phyloP scores from a whole-genome alignment of 23 red algal genomes.

The Pyropia yezoensis region DNA sequence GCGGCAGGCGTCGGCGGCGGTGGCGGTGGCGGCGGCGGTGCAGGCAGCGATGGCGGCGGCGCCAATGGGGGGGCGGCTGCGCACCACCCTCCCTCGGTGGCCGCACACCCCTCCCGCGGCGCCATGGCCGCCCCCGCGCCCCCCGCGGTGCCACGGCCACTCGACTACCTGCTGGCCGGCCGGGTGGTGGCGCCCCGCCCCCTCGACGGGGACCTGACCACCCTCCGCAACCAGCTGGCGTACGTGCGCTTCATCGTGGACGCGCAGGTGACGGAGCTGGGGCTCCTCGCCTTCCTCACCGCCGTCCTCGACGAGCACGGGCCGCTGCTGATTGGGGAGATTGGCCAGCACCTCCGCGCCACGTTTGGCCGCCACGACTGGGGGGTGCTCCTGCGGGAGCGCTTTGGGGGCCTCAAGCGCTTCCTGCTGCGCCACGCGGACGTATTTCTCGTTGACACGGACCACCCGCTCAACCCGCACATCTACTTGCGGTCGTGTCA shows the following conservation, averaged over 20 bases:
- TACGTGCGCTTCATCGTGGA: slow-evolving; percentile 38
- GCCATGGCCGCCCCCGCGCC: too few relatives aligned
- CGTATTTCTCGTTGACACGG: slow-evolving; percentile 25
- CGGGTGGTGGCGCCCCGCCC: neutral
- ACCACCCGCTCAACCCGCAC: slow-evolving; percentile 52
- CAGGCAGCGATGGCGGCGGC: too few relatives aligned
- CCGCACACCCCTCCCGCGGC: too few relatives aligned
- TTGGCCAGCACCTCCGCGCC: slow-evolving; percentile 28
- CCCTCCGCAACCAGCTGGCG: slow-evolving; percentile 20
- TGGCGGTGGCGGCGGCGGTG: too few relatives aligned
- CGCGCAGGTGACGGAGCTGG: slow-evolving; percentile 25
- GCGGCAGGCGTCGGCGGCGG: too few relatives aligned
- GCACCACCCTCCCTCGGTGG: too few relatives aligned
- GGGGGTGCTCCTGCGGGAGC: slow-evolving; percentile 20
- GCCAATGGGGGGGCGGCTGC: too few relatives aligned
- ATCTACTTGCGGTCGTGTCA: slow-evolving; percentile 26
- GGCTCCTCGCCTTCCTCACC: slow-evolving; percentile 33
- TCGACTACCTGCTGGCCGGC: too few relatives aligned
- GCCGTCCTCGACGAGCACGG: slow-evolving; percentile 15
- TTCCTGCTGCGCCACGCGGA: slow-evolving; percentile 28
- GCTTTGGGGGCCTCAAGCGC: slow-evolving; percentile 34
- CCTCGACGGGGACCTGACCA: slow-evolving; percentile 9
- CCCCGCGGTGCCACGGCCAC: too few relatives aligned
- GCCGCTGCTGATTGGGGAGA: slow-evolving; percentile 37
- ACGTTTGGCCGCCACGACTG: slow-evolving; percentile 27